Evolutionary conservation across 331 rosid genomes (phyloP).

Genomic region (Spiraea crenata): DNA sequence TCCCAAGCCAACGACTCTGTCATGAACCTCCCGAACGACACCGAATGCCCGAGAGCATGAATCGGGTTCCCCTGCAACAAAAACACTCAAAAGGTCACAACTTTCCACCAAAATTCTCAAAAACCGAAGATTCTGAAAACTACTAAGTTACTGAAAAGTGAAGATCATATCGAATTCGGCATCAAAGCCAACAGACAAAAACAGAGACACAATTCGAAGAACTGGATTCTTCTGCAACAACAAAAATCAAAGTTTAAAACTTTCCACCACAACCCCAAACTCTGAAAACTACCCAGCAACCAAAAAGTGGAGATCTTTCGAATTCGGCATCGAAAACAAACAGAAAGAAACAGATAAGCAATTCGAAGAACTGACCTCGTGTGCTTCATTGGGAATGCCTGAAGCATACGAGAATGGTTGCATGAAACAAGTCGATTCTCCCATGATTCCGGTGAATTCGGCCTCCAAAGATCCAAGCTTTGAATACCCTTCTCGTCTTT

Average conservation of each 20-base stretch:
- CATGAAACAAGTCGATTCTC: conserved; percentile 87
- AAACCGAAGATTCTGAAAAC: neutral
- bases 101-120: neutral
- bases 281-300: neutral
- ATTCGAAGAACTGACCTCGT: conserved; percentile 46
- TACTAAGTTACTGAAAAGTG: neutral
- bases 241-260: neutral
- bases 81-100: neutral
- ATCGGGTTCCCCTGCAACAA: conserved; percentile 62
- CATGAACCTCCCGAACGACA: conserved; percentile 87
- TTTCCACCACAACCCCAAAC: neutral
- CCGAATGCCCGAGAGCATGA: conserved; percentile 79
- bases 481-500: conserved; percentile 16
- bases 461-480: conserved; percentile 40
- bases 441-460: conserved; percentile 43
- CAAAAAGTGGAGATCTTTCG: neutral
- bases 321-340: neutral
- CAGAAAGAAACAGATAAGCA: conserved; percentile 4
- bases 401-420: conserved; percentile 86
- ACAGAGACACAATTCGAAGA: conserved; percentile 23
- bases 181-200: neutral
- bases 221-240: conserved; percentile 61
- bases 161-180: neutral
- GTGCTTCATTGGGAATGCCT: conserved; percentile 67
- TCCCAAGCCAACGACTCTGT: conserved; percentile 85